Evolutionary conservation across 192 early-diverging fungal species (phyloP).

Genomic region (Rhizoclosmatium sp.): DNA sequence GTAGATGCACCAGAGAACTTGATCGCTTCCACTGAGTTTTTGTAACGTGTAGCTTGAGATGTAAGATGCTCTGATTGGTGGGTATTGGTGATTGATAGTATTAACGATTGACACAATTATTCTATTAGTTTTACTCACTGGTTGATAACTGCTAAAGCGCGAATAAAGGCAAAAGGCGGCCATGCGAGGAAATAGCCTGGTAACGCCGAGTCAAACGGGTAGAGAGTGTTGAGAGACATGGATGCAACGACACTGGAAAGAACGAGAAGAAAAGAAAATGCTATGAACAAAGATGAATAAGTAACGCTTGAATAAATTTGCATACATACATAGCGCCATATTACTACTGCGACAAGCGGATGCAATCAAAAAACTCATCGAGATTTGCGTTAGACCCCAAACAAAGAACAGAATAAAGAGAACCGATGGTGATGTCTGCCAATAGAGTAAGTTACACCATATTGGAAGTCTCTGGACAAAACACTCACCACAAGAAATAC

Average conservation of each 20-base stretch:
- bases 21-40: slow-evolving; percentile 8
- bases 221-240: slow-evolving; percentile 59
- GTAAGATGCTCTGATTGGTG: slow-evolving; percentile 4
- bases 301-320: neutral
- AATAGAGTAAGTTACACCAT: neutral
- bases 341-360: slow-evolving; percentile 67
- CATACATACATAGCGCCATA: slow-evolving; percentile 53
- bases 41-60: slow-evolving; percentile 44
- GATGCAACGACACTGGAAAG: slow-evolving; percentile 72
- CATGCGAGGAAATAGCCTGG: slow-evolving; percentile 65
- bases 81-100: neutral
- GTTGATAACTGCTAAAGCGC: slow-evolving; percentile 61
- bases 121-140: neutral
- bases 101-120: no score
- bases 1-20: neutral
- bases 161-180: slow-evolving; percentile 80
- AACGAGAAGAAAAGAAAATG: slow-evolving; percentile 69
- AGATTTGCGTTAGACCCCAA: slow-evolving; percentile 70
- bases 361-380: slow-evolving; percentile 69
- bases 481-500: slow-evolving; percentile 55
- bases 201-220: slow-evolving; percentile 29
- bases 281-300: slow-evolving; percentile 19
- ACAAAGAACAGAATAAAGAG: slow-evolving; percentile 66
- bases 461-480: neutral
- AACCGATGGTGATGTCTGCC: slow-evolving; percentile 33